Percentiles rank a stretch among this genome's conserved stretches.
Conservation (phyloP, 352 stramenopile genomes). For the Phytophthora megakarya region DNA sequence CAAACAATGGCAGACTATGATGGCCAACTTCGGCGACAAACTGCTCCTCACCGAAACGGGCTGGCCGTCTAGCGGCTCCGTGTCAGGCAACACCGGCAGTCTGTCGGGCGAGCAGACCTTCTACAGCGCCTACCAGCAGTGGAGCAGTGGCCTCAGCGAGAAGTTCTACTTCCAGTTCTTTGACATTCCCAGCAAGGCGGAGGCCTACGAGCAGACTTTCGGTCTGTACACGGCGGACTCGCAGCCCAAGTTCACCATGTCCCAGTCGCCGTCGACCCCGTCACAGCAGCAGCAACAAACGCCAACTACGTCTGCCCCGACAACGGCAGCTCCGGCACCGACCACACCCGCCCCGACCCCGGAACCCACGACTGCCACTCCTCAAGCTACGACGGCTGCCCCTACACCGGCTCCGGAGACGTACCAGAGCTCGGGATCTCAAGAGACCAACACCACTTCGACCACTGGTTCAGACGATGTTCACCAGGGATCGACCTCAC, state of each 20-base stretch:
- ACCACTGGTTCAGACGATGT: conserved; percentile 17
- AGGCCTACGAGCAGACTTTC: conserved; percentile 56
- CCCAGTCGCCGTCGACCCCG: conserved; percentile 16
- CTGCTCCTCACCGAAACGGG: conserved; percentile 60
- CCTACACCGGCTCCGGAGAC: conserved; percentile 17
- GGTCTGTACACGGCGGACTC: conserved; percentile 52
- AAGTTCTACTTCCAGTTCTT: conserved; percentile 87
- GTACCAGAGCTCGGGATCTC: conserved; percentile 24
- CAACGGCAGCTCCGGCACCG: conserved; percentile 1
- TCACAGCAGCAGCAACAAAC: conserved; percentile 20
- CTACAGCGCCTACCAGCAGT: conserved; percentile 66
- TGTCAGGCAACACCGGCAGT: conserved; percentile 44
- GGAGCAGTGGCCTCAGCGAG: conserved; percentile 48
- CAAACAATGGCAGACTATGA: conserved; percentile 59
- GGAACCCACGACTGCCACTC: conserved; percentile 10
- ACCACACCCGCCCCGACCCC: conserved; percentile 15
- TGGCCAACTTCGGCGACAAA: conserved; percentile 50
- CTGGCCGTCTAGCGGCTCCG: conserved; percentile 49
- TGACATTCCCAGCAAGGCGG: conserved; percentile 52
- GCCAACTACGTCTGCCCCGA: conserved; percentile 8
- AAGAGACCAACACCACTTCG: conserved; percentile 22
- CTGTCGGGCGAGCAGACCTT: conserved; percentile 45
- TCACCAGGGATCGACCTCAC: conserved; percentile 15
- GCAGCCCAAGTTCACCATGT: conserved; percentile 60
- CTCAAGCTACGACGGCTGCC: conserved; percentile 18